Evolutionary conservation across 2,329 filamentous ascomycete species (phyloP), one percentile per base, ranked within the genome.

Genomic region (Aspergillus sp.): DNA sequence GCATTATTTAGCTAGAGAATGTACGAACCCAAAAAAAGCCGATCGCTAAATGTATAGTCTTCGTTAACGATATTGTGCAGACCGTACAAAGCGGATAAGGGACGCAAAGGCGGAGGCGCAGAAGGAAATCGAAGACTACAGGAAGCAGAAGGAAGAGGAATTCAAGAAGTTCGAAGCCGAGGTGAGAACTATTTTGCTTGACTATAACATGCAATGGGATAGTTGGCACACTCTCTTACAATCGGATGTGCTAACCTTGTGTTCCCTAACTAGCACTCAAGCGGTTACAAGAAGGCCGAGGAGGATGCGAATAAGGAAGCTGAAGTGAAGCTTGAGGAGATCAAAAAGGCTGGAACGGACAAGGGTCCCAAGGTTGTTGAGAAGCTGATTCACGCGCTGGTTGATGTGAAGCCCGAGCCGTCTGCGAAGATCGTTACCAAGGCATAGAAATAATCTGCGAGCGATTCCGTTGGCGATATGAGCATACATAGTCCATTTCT

Each of bases 101-200:
- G 95, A 98, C 80, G 95, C 95, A 63, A 90, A 93, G 73, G 87
- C 90, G 73, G 95, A 99, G 79, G 95, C 95, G 62, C 96, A 97
- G 80, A 96, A 96, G 80, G 93, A 99, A 77, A 96, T 99, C 71
- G 90, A 96, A 66, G 89, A 91, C 56, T 98, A 99, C 82, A 87
- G 88, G 75, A 85, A 88, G 70, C 80, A 88, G 69, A 99, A 97
- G 82, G 95, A 99, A 72, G 85, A 90, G 37, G 93, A 98, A 77
- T 98, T 92, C 82, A 93, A 95, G 83, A 89, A 89, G 74, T 98
- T 96, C 70, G 92, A 98, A 82, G 84, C 91, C 63, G 84, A 90
- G 84, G 86, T 89, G 71, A 70, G 70, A 58, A 41, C 22, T 50
- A 27, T 20, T 41, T 19, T 46, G 37, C n/a, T 33, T 33, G 39